Base-by-base conservation (phyloP, 2,329 filamentous ascomycete species). In the Paracamarosporium sp. region DNA sequence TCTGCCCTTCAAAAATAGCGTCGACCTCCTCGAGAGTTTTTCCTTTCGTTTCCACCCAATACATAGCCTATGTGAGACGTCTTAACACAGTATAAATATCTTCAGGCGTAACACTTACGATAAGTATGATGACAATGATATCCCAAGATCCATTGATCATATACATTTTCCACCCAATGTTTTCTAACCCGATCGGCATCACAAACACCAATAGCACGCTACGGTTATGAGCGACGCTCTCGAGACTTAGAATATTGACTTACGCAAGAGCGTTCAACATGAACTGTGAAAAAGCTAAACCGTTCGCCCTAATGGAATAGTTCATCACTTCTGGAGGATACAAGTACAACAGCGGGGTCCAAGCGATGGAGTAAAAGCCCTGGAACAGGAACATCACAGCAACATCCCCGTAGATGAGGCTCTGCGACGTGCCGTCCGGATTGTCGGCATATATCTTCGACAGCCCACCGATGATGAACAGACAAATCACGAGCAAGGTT, bases 371-470 rank as follows among this genome's bases (percentile, higher is more conserved):
- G 63, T 84, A 85, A 52, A 79, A 80, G 0, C 80, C 82, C 53
- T 83, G 80, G 64, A 84, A 85, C 2, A 85, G 68, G 63, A 85
- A 85, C 65, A 85, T 82, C 12, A 79, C 70, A 0, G 80, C 80
- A 0, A 83, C 79, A 11, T 78, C 76, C 5, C 76, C 80, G 56
- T 83, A 82, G 5, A 79, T 69, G 15, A 9, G 76, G 73, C 5
- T 65, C 70, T 57, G 79, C 70, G 4, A 67, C 71, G 36, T 70
- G 73, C 53, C 67, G 61, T 33, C 78, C 72, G 51, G 76, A 78
- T 0, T 5, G 20, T 48, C 35, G 13, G 12, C 48, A 20, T 51
- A 51, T 1, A 41, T 3, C 36, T 51, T 51, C 15, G 54, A 62
- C 3, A 64, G 54, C 1, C 54, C 63, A 12, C 51, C 61, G 13